Conservation (phyloP, 768 basidiomycete species). For the Suillus subaureus region DNA sequence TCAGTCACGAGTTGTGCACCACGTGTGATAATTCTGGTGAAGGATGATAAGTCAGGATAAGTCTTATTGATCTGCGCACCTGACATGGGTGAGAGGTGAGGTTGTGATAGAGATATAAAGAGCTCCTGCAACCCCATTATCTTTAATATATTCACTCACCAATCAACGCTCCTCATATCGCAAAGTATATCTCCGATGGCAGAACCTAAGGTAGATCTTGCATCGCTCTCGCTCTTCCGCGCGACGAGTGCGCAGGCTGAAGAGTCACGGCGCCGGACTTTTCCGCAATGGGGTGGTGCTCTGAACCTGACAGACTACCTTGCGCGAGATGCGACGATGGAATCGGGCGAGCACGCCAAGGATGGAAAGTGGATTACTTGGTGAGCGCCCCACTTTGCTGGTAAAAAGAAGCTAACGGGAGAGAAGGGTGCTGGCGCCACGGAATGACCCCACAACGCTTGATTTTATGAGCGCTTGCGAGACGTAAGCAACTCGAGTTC, state of each 20-base stretch:
- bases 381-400: constrained; percentile 29
- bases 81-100: constrained; percentile 1
- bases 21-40: neutral
- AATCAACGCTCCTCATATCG: neutral
- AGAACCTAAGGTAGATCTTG: constrained; percentile 15
- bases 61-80: neutral
- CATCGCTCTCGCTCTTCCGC: constrained; percentile 43
- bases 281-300: constrained; percentile 45
- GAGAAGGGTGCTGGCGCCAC: constrained; percentile 59
- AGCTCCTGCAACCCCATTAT: neutral
- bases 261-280: constrained; percentile 43
- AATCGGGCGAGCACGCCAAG: constrained; percentile 43
- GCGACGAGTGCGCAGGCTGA: constrained; percentile 50
- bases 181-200: neutral
- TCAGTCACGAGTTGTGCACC: neutral
- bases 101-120: constrained; percentile 3
- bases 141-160: neutral
- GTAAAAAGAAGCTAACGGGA: neutral
- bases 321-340: constrained; percentile 41
- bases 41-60: neutral
- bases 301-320: constrained; percentile 50
- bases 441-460: constrained; percentile 44
- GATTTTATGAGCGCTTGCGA: constrained; percentile 64
- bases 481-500: constrained; percentile 45
- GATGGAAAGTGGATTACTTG: constrained; percentile 53